Evolutionary conservation across 495 filamentous ascomycete species (phyloP).

Genomic region (Hypoxylon lienhwacheense): DNA sequence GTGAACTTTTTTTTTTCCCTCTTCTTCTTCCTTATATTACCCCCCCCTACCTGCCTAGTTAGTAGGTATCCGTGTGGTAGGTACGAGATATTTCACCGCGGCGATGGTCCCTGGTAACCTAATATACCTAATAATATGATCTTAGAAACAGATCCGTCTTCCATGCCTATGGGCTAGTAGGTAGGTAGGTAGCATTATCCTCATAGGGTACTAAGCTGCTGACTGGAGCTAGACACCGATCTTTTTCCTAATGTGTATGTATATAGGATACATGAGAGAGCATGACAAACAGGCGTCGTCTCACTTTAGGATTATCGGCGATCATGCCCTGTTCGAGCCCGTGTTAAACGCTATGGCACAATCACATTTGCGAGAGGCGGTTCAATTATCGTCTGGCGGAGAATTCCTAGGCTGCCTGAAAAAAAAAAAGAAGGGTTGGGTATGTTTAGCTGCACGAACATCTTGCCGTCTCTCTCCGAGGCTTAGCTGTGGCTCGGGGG

Average conservation of each 20-base stretch:
- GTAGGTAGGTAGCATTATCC: too few relatives aligned
- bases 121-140: constrained; percentile 13
- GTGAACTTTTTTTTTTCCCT: constrained; percentile 21
- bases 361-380: constrained; percentile 6
- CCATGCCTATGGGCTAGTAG: too few relatives aligned
- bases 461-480: constrained; percentile 11
- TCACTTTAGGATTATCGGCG: constrained; percentile 4
- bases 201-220: constrained; percentile 18
- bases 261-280: constrained; percentile 11
- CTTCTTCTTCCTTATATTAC: constrained; percentile 14
- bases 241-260: constrained; percentile 7
- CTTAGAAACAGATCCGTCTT: constrained; percentile 26
- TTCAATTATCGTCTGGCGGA: constrained; percentile 13
- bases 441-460: constrained; percentile 11
- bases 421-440: too few relatives aligned
- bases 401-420: constrained; percentile 8
- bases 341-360: constrained; percentile 14
- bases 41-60: constrained; percentile 3
- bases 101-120: too few relatives aligned
- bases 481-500: constrained; percentile 25
- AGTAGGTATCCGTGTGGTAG: too few relatives aligned
- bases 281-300: constrained; percentile 3
- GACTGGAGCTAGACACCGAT: constrained; percentile 23
- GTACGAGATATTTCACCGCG: too few relatives aligned
- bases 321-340: constrained; percentile 20